Percentiles rank a stretch among this genome's conserved stretches.
Evolutionary conservation across 1,284 basidiomycete species (phyloP).

Genomic region (Ustilago shanxiensis): DNA sequence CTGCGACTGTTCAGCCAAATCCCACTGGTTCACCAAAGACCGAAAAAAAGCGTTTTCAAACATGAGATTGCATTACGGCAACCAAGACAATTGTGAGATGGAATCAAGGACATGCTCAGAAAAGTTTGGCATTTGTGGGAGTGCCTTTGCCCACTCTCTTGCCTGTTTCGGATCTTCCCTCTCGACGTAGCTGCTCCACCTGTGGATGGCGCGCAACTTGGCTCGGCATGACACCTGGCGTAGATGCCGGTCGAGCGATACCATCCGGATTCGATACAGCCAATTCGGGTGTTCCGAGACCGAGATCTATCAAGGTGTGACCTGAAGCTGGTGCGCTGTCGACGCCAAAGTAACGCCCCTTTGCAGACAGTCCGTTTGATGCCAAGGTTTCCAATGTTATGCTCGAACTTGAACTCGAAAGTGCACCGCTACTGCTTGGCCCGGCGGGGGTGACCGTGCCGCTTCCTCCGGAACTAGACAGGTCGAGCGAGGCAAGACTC

Average conservation of each 20-base stretch:
- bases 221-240: slow-evolving; percentile 36
- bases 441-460: slow-evolving; percentile 38
- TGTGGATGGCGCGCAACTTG: slow-evolving; percentile 46
- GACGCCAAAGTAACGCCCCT: slow-evolving; percentile 37
- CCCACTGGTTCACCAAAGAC: not conserved
- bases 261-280: slow-evolving; percentile 36
- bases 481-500: slow-evolving; percentile 30
- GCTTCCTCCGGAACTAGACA: slow-evolving; percentile 27
- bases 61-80: slow-evolving; percentile 13
- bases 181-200: slow-evolving; percentile 43
- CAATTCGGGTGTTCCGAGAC: slow-evolving; percentile 33
- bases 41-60: not conserved
- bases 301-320: slow-evolving; percentile 43
- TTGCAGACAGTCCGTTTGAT: slow-evolving; percentile 11
- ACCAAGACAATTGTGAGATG: slow-evolving; percentile 12
- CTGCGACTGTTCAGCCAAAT: not conserved
- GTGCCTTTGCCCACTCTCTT: slow-evolving; percentile 51
- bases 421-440: slow-evolving; percentile 2
- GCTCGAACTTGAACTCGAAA: slow-evolving; percentile 9
- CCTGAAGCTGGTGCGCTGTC: slow-evolving; percentile 12
- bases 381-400: slow-evolving; percentile 35
- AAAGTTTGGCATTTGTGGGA: slow-evolving; percentile 41
- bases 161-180: slow-evolving; percentile 41
- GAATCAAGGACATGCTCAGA: slow-evolving; percentile 3
- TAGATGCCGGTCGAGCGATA: slow-evolving; percentile 43